Percentiles rank a stretch among this genome's conserved stretches.
Evolutionary conservation across 345 rosid genomes (phyloP).

Genomic region (Erysimum cheiranthoides): DNA sequence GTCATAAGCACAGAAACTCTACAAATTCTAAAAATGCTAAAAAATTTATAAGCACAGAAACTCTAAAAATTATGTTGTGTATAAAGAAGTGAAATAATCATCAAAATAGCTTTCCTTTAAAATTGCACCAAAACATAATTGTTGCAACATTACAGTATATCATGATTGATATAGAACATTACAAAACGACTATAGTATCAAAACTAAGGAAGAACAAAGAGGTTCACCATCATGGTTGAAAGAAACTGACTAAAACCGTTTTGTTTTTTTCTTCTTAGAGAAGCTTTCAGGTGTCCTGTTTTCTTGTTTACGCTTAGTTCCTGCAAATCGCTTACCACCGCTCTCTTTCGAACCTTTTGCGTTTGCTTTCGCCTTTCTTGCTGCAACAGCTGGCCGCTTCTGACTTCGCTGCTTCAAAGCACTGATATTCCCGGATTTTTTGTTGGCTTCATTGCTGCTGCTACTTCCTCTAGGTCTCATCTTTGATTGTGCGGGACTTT

Average conservation of each 20-base stretch:
- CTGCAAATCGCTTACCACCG: constrained; percentile 54
- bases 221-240: constrained; percentile 6
- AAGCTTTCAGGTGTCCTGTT: constrained; percentile 64
- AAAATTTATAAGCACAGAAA: too few relatives aligned
- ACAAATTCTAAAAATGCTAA: too few relatives aligned
- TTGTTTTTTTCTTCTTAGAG: constrained; percentile 62
- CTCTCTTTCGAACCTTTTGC: constrained; percentile 46
- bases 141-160: constrained; percentile 37
- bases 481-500: constrained; percentile 45
- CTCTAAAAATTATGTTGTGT: neutral
- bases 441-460: constrained; percentile 21
- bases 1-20: too few relatives aligned
- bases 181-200: constrained; percentile 19
- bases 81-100: neutral
- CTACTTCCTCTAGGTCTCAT: constrained; percentile 48
- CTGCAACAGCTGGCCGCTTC: constrained; percentile 88
- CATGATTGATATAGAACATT: constrained; percentile 25
- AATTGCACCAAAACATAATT: constrained; percentile 20
- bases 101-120: constrained; percentile 17
- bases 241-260: constrained; percentile 38
- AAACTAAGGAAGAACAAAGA: constrained; percentile 29
- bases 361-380: constrained; percentile 74
- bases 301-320: constrained; percentile 73
- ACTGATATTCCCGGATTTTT: constrained; percentile 39
- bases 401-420: constrained; percentile 46